A percentile compares a stretch with the other conserved stretches of the same genome.
These are phyloP conservation scores for Suhomyces prunicola DNA, from an alignment of 805 yeast species.

Conservation along the genomic window DNA sequence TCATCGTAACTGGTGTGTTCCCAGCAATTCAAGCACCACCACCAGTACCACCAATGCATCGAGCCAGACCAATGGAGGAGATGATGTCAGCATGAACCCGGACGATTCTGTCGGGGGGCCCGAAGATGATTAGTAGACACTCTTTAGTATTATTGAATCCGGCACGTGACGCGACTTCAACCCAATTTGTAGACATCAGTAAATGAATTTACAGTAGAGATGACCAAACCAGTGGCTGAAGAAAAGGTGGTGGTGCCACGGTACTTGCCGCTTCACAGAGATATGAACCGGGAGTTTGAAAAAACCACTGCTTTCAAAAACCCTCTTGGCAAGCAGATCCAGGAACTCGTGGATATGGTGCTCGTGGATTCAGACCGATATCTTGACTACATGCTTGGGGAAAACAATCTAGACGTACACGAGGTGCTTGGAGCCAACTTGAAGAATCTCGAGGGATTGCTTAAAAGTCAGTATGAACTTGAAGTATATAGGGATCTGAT, in stretches of 20 bases:
- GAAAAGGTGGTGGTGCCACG: conserved; percentile 1
- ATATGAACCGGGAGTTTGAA: conserved; percentile 5
- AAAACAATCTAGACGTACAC: conserved; percentile 1
- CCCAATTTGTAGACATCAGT: neutral
- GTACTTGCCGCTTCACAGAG: conserved; percentile 6
- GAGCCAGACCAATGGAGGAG: conserved; percentile 4
- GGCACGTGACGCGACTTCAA: neutral
- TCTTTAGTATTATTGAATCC: neutral
- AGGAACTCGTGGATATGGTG: conserved; percentile 2
- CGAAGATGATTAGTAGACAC: conserved; percentile 3
- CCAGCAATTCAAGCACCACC: conserved; percentile 34
- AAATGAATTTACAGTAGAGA: neutral
- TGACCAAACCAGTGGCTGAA: neutral
- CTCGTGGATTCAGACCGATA: conserved; percentile 2
- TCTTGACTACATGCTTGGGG: conserved; percentile 4
- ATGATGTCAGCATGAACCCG: conserved; percentile 2
- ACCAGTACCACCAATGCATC: conserved; percentile 14
- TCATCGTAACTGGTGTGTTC: conserved; percentile 92
- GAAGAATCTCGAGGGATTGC: conserved; percentile 5
- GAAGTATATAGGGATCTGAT: conserved; percentile 4
- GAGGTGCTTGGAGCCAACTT: neutral
- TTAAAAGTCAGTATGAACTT: conserved; percentile 5
- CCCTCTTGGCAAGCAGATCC: neutral
- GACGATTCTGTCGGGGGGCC: conserved; percentile 5
- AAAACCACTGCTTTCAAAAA: conserved; percentile 2